Base-by-base conservation (phyloP, 305 asterid species). In the Plantago coronopus region DNA sequence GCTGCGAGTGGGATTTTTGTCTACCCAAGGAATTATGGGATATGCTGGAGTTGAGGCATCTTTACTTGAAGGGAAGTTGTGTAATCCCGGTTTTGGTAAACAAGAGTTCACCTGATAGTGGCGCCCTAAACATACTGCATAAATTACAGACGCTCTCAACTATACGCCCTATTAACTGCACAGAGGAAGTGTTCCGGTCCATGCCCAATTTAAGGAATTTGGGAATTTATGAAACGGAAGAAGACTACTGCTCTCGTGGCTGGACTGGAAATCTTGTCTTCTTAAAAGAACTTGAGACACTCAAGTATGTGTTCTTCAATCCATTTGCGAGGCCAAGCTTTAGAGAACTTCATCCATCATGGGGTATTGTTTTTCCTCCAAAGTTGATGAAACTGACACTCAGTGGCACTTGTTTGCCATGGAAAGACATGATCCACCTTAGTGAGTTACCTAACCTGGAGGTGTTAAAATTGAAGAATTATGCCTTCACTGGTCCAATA, bases 31-130 rank as follows among this genome's bases (percentile, higher is more conserved):
- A 7, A 25, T 54, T 72, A 10, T 66, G 76, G 76, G 29, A 58
- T 10, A 61, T 66, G 69, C 31, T 21, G 38, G 61, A 66, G 64
- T 47, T 71, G 4, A 61, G 76, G 45, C 69, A 72, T 67, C 57
- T 72, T 19, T 61, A 57, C 57, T 40, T 69, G 29, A 69, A 43
- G 56, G 51, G 65, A 31, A 50, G 61, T 54, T 42, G 42, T 31
- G 51, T 40, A 16, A n/a, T 48, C 10, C 40, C 59, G 5, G 23
- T 13, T 10, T 48, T 51, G 47, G 9, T n/a, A 10, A 4, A 54
- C 29, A n/a, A 15, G 9, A 4, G 17, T 5, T 6, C 5, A 6
- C 2, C 20, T 19, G 17, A 7, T 12, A 21, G 34, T 5, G 2
- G 21, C 18, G 50, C 25, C 2, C 57, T 40, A 7, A n/a, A 12